Base-by-base conservation (phyloP, 2,329 filamentous ascomycete species). In the Penicillium sp. region DNA sequence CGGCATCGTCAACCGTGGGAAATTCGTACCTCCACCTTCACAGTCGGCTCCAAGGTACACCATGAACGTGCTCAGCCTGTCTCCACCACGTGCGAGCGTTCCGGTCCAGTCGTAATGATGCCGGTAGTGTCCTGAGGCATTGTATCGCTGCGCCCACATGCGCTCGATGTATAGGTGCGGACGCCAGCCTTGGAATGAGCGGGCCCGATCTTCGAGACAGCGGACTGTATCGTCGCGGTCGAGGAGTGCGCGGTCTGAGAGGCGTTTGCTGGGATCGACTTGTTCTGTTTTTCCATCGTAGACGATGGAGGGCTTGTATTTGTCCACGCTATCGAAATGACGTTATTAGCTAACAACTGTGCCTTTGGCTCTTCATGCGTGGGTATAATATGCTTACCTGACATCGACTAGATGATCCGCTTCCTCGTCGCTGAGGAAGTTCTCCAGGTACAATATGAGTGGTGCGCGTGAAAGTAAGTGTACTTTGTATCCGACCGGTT, bases 51-150 rank as follows among this genome's bases (percentile, higher is more conserved):
- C 71, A 0, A 87, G 68, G 65, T 86, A 87, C 1, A 87, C 84
- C 83, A 87, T 87, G 64, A 87, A 87, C 3, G 79, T 84, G 54
- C 79, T 84, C 6, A 83, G 71, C 0, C 85, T 74, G 35, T 77
- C 78, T 4, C 69, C 76, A 50, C 69, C 72, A 3, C 65, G 70
- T 50, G 61, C 71, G 22, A 68, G 67, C 0, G 74, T 73, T 6
- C 77, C 78, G 43, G 71, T 74, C 83, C 84, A 87, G 70, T 87
- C 85, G 66, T 82, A 87, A 62, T 87, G 84, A 58, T 84, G 78
- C 3, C 71, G 71, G 68, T 87, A 87, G 68, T 87, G 83, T 1
- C 84, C 85, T 3, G 77, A 78, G 6, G 73, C 67, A n/a, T 80
- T 81, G 65, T 87, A 87, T 50, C 81, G 77, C 65, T 87, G 84